phyloP scores from a whole-genome alignment of 1,284 basidiomycete genomes.

The Leucoagaricus sp. region DNA sequence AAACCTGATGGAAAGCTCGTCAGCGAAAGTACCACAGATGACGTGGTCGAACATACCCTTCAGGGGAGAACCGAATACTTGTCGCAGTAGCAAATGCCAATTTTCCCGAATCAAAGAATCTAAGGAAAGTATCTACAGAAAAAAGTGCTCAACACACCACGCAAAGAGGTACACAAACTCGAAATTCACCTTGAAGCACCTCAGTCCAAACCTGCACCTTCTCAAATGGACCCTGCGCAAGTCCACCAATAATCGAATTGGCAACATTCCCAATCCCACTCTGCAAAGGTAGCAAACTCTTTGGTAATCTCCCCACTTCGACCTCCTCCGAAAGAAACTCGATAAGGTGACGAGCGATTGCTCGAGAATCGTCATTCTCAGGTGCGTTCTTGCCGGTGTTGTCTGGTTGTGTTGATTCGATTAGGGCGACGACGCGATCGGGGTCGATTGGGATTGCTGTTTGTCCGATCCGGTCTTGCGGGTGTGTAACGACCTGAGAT shows the following conservation, averaged over 20 bases:
- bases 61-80: conserved; percentile 49
- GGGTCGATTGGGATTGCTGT: conserved; percentile 50
- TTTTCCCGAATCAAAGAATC: conserved; percentile 51
- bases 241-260: conserved; percentile 52
- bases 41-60: conserved; percentile 32
- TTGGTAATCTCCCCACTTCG: conserved; percentile 44
- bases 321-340: conserved; percentile 49
- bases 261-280: conserved; percentile 56
- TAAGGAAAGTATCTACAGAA: conserved; percentile 40
- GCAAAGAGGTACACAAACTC: neutral
- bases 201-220: conserved; percentile 55
- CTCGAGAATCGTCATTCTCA: conserved; percentile 43
- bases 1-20: conserved; percentile 29
- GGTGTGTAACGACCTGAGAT: conserved; percentile 41
- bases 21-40: neutral
- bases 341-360: conserved; percentile 50
- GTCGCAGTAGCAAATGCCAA: conserved; percentile 53
- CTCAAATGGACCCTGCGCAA: conserved; percentile 50
- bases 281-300: conserved; percentile 47
- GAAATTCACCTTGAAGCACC: conserved; percentile 41
- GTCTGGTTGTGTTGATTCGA: conserved; percentile 46
- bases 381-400: conserved; percentile 51
- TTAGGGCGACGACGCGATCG: conserved; percentile 49
- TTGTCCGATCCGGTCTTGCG: conserved; percentile 46
- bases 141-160: neutral